Conservation (phyloP, 1,284 basidiomycete species). For the Puccinia sorghi region DNA sequence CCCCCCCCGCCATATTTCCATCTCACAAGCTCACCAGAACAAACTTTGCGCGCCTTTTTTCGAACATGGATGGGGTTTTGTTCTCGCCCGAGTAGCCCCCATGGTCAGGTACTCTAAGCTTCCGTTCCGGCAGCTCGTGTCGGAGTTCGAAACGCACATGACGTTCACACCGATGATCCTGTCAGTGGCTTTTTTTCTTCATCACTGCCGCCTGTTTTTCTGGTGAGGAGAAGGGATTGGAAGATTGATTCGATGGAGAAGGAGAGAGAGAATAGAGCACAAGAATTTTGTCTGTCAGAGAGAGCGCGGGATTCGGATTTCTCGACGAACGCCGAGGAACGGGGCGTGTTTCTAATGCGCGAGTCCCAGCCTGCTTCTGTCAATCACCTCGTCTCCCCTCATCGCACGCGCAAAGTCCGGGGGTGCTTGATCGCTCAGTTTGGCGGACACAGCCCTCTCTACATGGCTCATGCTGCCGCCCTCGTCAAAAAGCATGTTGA, state of each 20-base stretch:
- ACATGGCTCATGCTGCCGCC: conserved; percentile 65
- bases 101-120: conserved; percentile 66
- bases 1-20: no score
- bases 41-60: not conserved
- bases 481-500: conserved; percentile 59
- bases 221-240: not conserved
- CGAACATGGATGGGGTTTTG: not conserved
- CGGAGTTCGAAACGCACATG: conserved; percentile 65
- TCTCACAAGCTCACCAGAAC: no score
- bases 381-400: not conserved
- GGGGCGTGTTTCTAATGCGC: conserved; percentile 63
- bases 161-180: conserved; percentile 68
- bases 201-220: not conserved
- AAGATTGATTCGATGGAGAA: not conserved
- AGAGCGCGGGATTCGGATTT: conserved; percentile 65
- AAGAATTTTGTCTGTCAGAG: conserved; percentile 64
- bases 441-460: conserved; percentile 62
- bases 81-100: conserved; percentile 58
- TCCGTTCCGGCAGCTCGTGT: conserved; percentile 64
- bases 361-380: conserved; percentile 51
- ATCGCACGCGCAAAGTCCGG: conserved; percentile 58
- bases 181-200: conserved; percentile 52
- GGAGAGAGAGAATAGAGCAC: conserved; percentile 50
- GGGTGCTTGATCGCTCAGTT: conserved; percentile 65
- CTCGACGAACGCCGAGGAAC: conserved; percentile 62